Percentiles rank a stretch among this genome's conserved stretches.
Evolutionary conservation across 768 basidiomycete genomes (phyloP).

Genomic region (Tricholoma bakamatsutake): DNA sequence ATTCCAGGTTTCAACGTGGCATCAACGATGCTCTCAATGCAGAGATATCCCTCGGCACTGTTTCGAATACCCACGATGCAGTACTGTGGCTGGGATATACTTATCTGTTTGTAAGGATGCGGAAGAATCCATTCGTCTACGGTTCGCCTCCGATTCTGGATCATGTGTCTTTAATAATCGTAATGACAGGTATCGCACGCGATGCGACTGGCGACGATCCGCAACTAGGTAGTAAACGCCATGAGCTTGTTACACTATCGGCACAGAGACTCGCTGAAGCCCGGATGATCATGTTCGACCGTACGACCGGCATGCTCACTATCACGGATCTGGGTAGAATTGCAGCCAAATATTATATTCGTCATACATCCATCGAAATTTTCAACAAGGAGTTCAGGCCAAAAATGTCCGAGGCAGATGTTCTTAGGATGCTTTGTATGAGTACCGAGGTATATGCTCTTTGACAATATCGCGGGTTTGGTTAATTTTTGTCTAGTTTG

Average conservation of each 20-base stretch:
- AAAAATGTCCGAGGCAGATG: slow-evolving; percentile 90
- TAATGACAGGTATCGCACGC: slow-evolving; percentile 58
- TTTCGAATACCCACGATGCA: slow-evolving; percentile 79
- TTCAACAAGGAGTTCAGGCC: slow-evolving; percentile 76
- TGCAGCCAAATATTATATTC: slow-evolving; percentile 95
- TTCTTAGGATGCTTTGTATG: slow-evolving; percentile 77
- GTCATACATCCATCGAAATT: slow-evolving; percentile 76
- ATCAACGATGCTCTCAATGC: slow-evolving; percentile 92
- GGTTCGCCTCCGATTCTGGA: slow-evolving; percentile 37
- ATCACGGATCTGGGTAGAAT: slow-evolving; percentile 94
- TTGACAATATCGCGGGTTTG: background rate
- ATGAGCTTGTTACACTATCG: slow-evolving; percentile 58
- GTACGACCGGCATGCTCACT: slow-evolving; percentile 47
- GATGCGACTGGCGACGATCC: slow-evolving; percentile 69
- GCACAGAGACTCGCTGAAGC: slow-evolving; percentile 61
- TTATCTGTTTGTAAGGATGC: slow-evolving; percentile 93
- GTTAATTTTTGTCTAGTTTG: slow-evolving; percentile 50
- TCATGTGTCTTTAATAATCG: slow-evolving; percentile 5
- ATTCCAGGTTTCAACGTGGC: slow-evolving; percentile 65
- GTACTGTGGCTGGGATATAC: slow-evolving; percentile 96
- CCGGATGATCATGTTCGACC: slow-evolving; percentile 80
- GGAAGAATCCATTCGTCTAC: slow-evolving; percentile 82
- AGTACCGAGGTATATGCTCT: slow-evolving; percentile 73
- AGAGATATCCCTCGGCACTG: slow-evolving; percentile 92
- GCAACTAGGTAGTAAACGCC: slow-evolving; percentile 61